A percentile compares a stretch with the other conserved stretches of the same genome.
phyloP scores from a whole-genome alignment of 305 asterid species.

The Fraxinus greggii region DNA sequence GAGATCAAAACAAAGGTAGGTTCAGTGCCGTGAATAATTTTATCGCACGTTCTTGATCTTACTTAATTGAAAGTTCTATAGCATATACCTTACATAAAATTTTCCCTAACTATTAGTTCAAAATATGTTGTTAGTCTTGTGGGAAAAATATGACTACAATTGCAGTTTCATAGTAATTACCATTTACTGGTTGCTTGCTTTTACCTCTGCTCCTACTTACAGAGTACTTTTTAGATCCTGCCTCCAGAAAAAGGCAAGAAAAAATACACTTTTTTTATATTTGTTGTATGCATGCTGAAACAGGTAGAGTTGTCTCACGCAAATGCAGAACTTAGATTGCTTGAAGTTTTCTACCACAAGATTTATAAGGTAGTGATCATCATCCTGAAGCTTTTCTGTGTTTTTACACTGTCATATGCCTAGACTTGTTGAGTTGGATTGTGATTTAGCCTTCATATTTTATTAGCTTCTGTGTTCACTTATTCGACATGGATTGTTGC shows the following conservation, averaged over 20 bases:
- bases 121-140: not conserved
- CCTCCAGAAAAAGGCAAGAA: not conserved
- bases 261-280: not conserved
- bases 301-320: slow-evolving; percentile 52
- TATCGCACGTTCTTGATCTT: not conserved
- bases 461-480: not conserved
- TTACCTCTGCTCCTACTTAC: slow-evolving; percentile 3
- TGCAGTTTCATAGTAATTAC: slow-evolving; percentile 12
- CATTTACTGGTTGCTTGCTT: not conserved
- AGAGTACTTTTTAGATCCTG: not conserved
- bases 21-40: slow-evolving; percentile 15
- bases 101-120: not conserved
- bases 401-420: not conserved
- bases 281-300: slow-evolving; percentile 20
- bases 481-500: slow-evolving; percentile 1
- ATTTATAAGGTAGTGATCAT: slow-evolving; percentile 45
- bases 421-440: slow-evolving; percentile 6
- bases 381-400: not conserved
- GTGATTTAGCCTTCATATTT: slow-evolving; percentile 11
- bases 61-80: slow-evolving; percentile 4
- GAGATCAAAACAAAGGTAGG: slow-evolving; percentile 69
- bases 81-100: not conserved
- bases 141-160: slow-evolving; percentile 5
- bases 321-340: slow-evolving; percentile 48
- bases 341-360: slow-evolving; percentile 54